Evolutionary conservation across 23 red algal species (phyloP), one percentile per base, ranked within the genome.

Genomic region (Gracilaria domingensis): DNA sequence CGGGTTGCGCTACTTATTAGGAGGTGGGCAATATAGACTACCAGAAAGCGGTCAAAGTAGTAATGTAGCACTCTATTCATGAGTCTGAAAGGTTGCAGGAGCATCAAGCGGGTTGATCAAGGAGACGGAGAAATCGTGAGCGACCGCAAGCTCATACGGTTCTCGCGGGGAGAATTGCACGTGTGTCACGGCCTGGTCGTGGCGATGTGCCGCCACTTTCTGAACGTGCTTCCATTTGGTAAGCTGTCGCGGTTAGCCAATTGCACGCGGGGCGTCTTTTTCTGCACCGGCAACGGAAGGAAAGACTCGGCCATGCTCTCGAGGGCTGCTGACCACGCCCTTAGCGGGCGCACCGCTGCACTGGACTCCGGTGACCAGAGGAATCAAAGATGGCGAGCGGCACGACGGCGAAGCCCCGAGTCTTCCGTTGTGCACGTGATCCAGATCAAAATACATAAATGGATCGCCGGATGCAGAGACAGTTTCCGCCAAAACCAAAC

Each of bases 71-170:
- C n/a, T n/a, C n/a, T n/a, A n/a, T n/a, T n/a, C n/a, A n/a, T n/a
- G n/a, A n/a, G n/a, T n/a, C n/a, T n/a, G n/a, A n/a, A n/a, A n/a
- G n/a, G n/a, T n/a, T n/a, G n/a, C n/a, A n/a, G n/a, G n/a, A n/a
- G n/a, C 57, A 64, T 60, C 86, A 30, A 24, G 57, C 13, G 85
- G 60, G 50, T 82, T 58, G 47, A 90, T 34, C 38, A 98, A 62
- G 1, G 81, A 61, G 24, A 98, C 74, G 64, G 82, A 73, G 60
- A 90, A 57, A 32, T 69, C 96, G 80, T 72, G 55, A 23, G 96
- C 77, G 4, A 85, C 93, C 20, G 91, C 96, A 38, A 95, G 49
- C 26, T 98, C 87, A 74, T 98, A 80, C 1, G 91, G 82, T 20
- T 55, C 67, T 4, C 76, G 24, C 18, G 96, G 96, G 0, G 82